phyloP scores from a whole-genome alignment of 2,329 filamentous ascomycete genomes.

The Hypoxylon sp. region DNA sequence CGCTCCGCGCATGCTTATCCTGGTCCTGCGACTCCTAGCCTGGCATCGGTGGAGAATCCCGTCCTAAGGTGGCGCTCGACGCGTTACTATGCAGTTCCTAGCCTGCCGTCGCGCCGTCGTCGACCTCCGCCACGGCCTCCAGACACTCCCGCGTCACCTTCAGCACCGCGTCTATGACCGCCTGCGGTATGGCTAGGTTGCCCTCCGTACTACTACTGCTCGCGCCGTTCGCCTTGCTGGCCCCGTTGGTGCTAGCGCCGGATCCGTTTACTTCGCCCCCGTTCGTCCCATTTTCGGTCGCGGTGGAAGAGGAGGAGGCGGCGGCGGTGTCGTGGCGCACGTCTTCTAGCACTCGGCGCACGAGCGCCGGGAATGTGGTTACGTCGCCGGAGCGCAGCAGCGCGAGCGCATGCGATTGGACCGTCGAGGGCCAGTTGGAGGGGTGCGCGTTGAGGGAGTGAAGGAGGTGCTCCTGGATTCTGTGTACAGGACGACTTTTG shows the following conservation, averaged over 20 bases:
- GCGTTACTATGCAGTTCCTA: conserved; percentile 10
- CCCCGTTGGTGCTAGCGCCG: conserved; percentile 52
- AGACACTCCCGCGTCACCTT: conserved; percentile 71
- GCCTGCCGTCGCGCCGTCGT: conserved; percentile 48
- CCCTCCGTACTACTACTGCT: conserved; percentile 33
- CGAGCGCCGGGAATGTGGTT: conserved; percentile 72
- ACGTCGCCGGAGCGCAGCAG: conserved; percentile 73
- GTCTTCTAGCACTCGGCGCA: conserved; percentile 73
- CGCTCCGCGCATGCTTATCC: background rate
- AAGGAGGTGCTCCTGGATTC: conserved; percentile 75
- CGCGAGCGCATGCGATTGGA: conserved; percentile 72
- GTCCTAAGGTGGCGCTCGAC: background rate
- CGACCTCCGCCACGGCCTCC: conserved; percentile 64
- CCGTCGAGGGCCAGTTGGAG: conserved; percentile 73
- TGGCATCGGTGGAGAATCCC: background rate
- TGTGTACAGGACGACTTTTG: conserved; percentile 51
- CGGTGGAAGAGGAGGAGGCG: conserved; percentile 48
- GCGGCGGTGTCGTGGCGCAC: conserved; percentile 67
- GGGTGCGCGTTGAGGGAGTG: conserved; percentile 72
- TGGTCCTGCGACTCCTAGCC: background rate
- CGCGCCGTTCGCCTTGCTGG: conserved; percentile 37
- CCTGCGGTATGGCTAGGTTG: conserved; percentile 69
- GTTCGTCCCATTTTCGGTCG: conserved; percentile 24
- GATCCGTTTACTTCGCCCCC: conserved; percentile 50
- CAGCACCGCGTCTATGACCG: conserved; percentile 74